Evolutionary conservation across 495 filamentous ascomycete species (phyloP).

Genomic region (Immersiella caudata): DNA sequence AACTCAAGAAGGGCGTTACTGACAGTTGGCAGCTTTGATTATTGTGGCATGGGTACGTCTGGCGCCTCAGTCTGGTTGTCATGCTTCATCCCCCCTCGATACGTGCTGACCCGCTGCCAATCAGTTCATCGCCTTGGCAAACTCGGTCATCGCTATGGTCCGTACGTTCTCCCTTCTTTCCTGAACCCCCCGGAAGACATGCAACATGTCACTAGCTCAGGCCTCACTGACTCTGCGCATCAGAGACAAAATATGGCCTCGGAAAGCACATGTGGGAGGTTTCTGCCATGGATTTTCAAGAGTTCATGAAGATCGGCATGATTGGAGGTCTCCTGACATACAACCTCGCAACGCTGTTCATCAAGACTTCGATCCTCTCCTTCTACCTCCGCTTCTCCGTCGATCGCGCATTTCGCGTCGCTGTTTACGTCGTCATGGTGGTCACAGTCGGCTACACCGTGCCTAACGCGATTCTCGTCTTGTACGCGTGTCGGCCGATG

Average conservation of each 20-base stretch:
- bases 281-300: not conserved
- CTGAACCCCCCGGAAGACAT: not conserved
- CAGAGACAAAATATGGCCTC: constrained; percentile 17
- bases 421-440: constrained; percentile 32
- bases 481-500: constrained; percentile 35
- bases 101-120: not conserved
- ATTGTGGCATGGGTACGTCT: constrained; percentile 15
- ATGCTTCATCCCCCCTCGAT: no score
- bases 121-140: constrained; percentile 14
- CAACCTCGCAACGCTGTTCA: constrained; percentile 35
- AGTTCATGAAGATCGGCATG: constrained; percentile 21
- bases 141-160: constrained; percentile 10
- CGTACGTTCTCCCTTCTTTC: not conserved
- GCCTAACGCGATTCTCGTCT: constrained; percentile 24
- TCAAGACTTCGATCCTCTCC: constrained; percentile 37
- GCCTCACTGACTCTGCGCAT: not conserved
- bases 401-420: constrained; percentile 27
- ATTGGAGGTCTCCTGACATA: constrained; percentile 31
- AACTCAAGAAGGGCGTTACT: not conserved
- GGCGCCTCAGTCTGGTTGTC: not conserved
- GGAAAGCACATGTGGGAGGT: constrained; percentile 22
- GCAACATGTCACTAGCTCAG: no score
- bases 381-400: constrained; percentile 36
- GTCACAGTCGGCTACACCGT: constrained; percentile 31
- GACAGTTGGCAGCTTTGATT: constrained; percentile 15